Conservation (phyloP, 2,329 filamentous ascomycete genomes). For the Penicillium sp. region DNA sequence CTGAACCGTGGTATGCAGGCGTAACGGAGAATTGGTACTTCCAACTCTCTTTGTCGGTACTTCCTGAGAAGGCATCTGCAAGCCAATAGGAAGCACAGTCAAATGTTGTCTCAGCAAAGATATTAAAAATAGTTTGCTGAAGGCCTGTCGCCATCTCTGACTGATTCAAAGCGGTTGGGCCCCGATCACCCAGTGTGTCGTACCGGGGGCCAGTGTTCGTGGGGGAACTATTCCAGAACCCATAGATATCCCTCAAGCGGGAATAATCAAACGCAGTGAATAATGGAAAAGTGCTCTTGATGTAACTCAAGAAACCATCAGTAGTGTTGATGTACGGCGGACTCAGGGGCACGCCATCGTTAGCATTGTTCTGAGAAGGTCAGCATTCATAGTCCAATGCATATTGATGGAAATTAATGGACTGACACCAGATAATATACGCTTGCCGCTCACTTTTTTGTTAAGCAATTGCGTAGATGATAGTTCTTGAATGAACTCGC, state of each 20-base stretch:
- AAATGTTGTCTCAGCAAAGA: conserved; percentile 58
- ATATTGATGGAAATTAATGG: not conserved
- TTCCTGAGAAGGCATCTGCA: conserved; percentile 46
- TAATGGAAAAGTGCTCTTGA: conserved; percentile 43
- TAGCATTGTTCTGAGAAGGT: conserved; percentile 46
- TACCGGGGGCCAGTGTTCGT: conserved; percentile 28
- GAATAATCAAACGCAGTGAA: conserved; percentile 28
- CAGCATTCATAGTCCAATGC: not conserved
- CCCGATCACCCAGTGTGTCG: conserved; percentile 39
- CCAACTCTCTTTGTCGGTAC: conserved; percentile 37
- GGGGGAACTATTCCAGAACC: conserved; percentile 29
- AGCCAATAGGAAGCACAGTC: conserved; percentile 60
- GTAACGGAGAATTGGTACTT: conserved; percentile 65
- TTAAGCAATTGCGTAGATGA: conserved; percentile 40
- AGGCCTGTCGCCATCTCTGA: conserved; percentile 52
- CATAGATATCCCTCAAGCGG: conserved; percentile 37
- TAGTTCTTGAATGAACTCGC: conserved; percentile 37
- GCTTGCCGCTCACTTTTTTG: conserved; percentile 40
- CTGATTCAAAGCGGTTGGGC: conserved; percentile 53
- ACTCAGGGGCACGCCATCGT: conserved; percentile 52
- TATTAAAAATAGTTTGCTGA: conserved; percentile 55
- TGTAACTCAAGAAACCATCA: conserved; percentile 41
- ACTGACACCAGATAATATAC: conserved; percentile 33
- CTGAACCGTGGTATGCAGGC: conserved; percentile 65
- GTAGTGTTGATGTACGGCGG: conserved; percentile 47